A percentile compares a stretch with the other conserved stretches of the same genome.
These are phyloP conservation scores for Aotearoamyces nothofagi DNA, from an alignment of 2,329 filamentous ascomycete species.

Conservation along the genomic window DNA sequence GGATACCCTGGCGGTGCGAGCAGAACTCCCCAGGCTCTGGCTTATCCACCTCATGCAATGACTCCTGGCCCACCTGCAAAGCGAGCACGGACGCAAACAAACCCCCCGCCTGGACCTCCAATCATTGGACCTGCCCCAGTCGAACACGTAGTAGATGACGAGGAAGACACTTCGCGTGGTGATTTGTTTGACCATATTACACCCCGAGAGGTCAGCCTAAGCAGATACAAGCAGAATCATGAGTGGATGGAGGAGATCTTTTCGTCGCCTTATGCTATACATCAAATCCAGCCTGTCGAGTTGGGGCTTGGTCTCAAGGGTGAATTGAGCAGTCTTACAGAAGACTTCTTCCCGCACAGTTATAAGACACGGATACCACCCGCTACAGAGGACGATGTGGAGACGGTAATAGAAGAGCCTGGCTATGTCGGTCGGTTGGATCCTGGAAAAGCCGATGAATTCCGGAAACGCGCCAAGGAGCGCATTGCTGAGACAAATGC, in stretches of 20 bases:
- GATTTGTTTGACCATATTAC: conserved; percentile 85
- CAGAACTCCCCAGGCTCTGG: conserved; percentile 36
- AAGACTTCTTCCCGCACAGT: conserved; percentile 59
- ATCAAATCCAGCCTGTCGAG: conserved; percentile 75
- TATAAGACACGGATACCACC: conserved; percentile 28
- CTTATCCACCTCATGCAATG: conserved; percentile 37
- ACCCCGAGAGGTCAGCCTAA: conserved; percentile 74
- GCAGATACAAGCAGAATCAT: conserved; percentile 85
- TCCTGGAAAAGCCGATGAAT: conserved; percentile 65
- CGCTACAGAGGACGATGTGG: neutral
- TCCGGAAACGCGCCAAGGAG: conserved; percentile 61
- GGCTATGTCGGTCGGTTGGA: conserved; percentile 55
- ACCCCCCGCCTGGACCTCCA: conserved; percentile 8
- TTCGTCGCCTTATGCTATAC: conserved; percentile 74
- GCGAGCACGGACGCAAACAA: conserved; percentile 23
- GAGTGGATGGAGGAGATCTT: conserved; percentile 99
- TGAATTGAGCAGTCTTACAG: conserved; percentile 66
- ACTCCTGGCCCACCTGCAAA: conserved; percentile 38
- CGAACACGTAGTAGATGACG: conserved; percentile 49
- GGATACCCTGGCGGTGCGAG: conserved; percentile 14
- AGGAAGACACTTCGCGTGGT: conserved; percentile 75
- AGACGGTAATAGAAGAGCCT: conserved; percentile 33
- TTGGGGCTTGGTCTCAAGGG: conserved; percentile 76
- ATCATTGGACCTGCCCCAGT: conserved; percentile 6
- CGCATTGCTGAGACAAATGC: conserved; percentile 58